Base-by-base conservation (phyloP, 140 eudicot species). In the Anethum foeniculum region DNA sequence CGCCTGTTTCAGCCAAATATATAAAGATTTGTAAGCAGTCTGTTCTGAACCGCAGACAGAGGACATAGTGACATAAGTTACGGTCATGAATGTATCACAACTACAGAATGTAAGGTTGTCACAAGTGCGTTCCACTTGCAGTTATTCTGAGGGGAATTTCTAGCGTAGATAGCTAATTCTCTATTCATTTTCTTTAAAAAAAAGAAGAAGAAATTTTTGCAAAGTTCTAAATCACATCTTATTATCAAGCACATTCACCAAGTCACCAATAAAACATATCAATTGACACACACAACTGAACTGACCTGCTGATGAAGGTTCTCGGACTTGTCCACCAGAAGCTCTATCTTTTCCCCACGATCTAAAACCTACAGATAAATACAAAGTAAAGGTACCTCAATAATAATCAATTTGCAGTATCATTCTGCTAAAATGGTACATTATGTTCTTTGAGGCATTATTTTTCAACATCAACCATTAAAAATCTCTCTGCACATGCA, bases 301-400 rank as follows among this genome's bases (percentile, higher is more conserved):
- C 84, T 54, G n/a, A 77, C 88, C 88, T 87, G 90, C 1, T 82
- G 67, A 78, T 83, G 90, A 87, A 87, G 90, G 79, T 87, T 87
- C 83, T 87, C 90, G 46, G 88, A 84, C 80, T 87, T 87, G 54
- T 87, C 90, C 81, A 87, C 90, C 81, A 87, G 68, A 85, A 87
- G 79, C 80, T 87, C 90, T 76, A 87, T 87, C 79, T 87, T 87
- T 51, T 87, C 90, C 25, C 88, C 90, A 44, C 90, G 90, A 30
- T 87, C 90, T 16, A 87, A 79, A 23, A 87, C 90, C 90, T 87
- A 74, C 54, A 84, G 71, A 21, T 7, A 3, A 19, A 54, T 12
- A 77, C 14, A 12, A 65, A 65, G 41, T 65, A 65, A 21, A 28
- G 39, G 39, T 28, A 13, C 72, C 41, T 65, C 39, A 28, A 28